Conservation (phyloP, 352 stramenopile genomes). For the Globisporangium apiculatum region DNA sequence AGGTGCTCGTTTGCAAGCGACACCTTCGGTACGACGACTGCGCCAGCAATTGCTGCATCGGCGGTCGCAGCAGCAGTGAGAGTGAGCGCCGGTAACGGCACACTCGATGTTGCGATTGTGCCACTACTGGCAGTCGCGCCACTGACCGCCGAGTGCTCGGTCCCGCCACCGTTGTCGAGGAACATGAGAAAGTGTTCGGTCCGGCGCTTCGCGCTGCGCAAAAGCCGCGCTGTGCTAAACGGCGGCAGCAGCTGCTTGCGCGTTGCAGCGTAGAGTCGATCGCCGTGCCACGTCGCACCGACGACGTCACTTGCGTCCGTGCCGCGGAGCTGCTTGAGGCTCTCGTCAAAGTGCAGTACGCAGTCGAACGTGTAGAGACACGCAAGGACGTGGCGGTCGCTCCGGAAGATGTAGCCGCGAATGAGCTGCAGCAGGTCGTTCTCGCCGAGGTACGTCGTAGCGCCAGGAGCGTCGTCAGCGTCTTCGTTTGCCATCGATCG, state of each 20-base stretch:
- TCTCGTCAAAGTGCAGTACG: constrained; percentile 53
- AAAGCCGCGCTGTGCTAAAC: constrained; percentile 78
- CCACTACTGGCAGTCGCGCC: too few species aligned
- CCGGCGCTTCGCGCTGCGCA: constrained; percentile 54
- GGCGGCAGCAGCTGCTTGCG: constrained; percentile 58
- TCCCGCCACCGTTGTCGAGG: constrained; percentile 32
- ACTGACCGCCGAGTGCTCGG: background rate
- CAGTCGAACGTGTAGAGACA: constrained; percentile 79
- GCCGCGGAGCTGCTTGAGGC: constrained; percentile 33
- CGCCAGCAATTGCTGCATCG: background rate
- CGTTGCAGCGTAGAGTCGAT: constrained; percentile 33
- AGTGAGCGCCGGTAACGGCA: background rate
- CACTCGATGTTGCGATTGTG: too few species aligned
- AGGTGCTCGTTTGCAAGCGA: constrained; percentile 74
- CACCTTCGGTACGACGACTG: constrained; percentile 12
- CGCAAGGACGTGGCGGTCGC: constrained; percentile 71
- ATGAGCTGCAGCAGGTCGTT: constrained; percentile 70
- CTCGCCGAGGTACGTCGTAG: constrained; percentile 54
- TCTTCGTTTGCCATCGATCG: constrained; percentile 47
- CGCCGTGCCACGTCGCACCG: constrained; percentile 41
- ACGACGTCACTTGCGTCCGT: constrained; percentile 34
- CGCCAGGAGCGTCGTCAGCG: constrained; percentile 22
- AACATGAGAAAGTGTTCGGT: constrained; percentile 86
- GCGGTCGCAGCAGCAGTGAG: too few species aligned
- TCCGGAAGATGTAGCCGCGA: constrained; percentile 66